Base-by-base conservation (phyloP, 768 basidiomycete species). In the Lactarius hengduanensis region DNA sequence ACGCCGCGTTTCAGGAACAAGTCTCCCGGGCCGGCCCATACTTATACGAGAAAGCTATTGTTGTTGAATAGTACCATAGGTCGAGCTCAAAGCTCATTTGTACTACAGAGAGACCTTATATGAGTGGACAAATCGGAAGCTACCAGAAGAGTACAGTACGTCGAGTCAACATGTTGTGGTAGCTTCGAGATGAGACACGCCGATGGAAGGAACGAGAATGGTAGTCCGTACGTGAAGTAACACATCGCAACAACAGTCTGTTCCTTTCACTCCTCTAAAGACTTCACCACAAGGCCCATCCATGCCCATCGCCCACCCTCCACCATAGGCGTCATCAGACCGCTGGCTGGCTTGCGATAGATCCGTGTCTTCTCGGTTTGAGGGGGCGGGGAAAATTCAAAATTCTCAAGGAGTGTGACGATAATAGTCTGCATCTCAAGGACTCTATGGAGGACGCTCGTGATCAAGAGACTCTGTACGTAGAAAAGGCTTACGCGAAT, bases 281-380 rank as follows among this genome's bases (percentile, higher is more conserved):
- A 11, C 56, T 60, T 65, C 16, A 65, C n/a, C 7, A 55, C 20
- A 22, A 65, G 58, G 28, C 58, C 64, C 58, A 65, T 54, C 64
- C 64, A 65, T 38, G 36, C 10, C 13, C 11, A 1, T 11, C 3
- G 36, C 36, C 36, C 36, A 38, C 11, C 36, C 36, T 38, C 36
- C 36, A 38, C 36, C 36, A 10, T 38, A 38, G 36, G 36, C 0
- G 36, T 1, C 63, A 64, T 64, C 11, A 59, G 2, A 47, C 50
- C 50, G 4, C 50, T 38, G 4, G 3, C 9, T 3, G 58, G 64
- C 38, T 59, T 65, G 20, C 64, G 64, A 22, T 53, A 53, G 13
- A 65, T 65, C 10, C 53, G 38, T 11, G 59, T 54, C 53, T 45
- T 61, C 34, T 65, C 55, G 26, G 22, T 55, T 18, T 59, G 50